Percentiles rank a stretch among this genome's conserved stretches.
Conservation (phyloP, 495 filamentous ascomycete species). For the Aspergillus leporis region DNA sequence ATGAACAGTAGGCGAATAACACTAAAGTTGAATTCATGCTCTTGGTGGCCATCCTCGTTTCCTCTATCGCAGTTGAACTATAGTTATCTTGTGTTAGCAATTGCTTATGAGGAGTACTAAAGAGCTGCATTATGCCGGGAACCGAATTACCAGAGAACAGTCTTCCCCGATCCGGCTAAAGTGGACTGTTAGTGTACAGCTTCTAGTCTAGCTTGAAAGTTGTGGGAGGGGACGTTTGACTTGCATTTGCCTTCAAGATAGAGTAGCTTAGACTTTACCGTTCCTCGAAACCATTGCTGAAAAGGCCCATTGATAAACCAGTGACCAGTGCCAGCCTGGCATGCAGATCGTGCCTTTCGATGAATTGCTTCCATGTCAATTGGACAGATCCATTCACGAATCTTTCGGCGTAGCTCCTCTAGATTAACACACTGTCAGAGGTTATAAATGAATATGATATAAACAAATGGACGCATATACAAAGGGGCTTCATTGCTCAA, state of each 20-base stretch:
- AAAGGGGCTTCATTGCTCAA: too few species aligned
- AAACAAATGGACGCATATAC: too few species aligned
- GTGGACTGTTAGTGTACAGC: background rate
- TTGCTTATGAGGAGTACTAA: background rate
- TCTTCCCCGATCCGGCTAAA: background rate
- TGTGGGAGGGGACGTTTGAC: background rate
- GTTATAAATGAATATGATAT: too few species aligned
- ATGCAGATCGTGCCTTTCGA: background rate
- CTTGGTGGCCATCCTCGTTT: background rate
- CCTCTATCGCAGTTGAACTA: slow-evolving; percentile 1
- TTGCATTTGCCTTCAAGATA: background rate
- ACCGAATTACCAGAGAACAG: background rate
- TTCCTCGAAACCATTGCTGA: background rate
- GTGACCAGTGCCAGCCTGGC: background rate
- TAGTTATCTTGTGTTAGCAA: background rate
- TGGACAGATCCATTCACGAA: background rate
- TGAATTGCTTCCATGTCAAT: background rate
- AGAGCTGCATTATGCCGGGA: background rate
- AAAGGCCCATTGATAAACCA: slow-evolving; percentile 5
- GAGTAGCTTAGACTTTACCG: background rate
- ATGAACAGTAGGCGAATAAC: background rate
- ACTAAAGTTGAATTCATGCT: background rate
- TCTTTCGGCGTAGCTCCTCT: background rate
- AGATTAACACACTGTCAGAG: background rate
- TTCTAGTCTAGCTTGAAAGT: background rate